Evolutionary conservation across 2,329 filamentous ascomycete genomes (phyloP).

Genomic region (Trichoderma atroviride): DNA sequence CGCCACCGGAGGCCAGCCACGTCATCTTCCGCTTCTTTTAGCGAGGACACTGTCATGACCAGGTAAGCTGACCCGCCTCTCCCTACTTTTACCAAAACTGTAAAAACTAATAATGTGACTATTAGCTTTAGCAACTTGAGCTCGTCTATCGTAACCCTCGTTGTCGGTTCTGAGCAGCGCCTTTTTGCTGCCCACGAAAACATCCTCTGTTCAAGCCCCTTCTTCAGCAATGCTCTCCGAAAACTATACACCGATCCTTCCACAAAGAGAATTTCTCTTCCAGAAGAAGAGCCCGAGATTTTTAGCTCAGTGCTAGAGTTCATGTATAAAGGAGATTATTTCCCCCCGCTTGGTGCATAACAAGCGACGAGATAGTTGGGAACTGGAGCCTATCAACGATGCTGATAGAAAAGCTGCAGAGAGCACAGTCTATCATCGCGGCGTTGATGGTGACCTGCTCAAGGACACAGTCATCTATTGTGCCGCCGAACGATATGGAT

Average conservation of each 20-base stretch:
- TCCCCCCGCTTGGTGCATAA: constrained; percentile 81
- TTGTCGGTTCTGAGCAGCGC: constrained; percentile 78
- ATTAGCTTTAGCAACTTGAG: constrained; percentile 53
- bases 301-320: constrained; percentile 90
- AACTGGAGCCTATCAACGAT: constrained; percentile 65
- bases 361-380: constrained; percentile 78
- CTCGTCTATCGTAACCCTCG: constrained; percentile 76
- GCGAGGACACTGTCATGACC: constrained; percentile 46
- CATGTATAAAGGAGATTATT: constrained; percentile 93
- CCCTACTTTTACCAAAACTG: too few relatives aligned
- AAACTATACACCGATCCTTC: constrained; percentile 41
- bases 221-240: constrained; percentile 59
- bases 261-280: constrained; percentile 73
- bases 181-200: constrained; percentile 93
- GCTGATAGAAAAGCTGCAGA: constrained; percentile 54
- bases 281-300: constrained; percentile 85
- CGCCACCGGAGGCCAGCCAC: constrained; percentile 52
- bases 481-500: constrained; percentile 78
- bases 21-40: constrained; percentile 44
- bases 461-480: constrained; percentile 94
- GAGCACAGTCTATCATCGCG: constrained; percentile 69
- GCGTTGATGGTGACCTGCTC: constrained; percentile 67
- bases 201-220: constrained; percentile 75
- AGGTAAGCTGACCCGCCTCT: constrained; percentile 44
- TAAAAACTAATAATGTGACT: background rate